Base-by-base conservation (phyloP, 1,284 basidiomycete species). In the Chalciporus sp. region DNA sequence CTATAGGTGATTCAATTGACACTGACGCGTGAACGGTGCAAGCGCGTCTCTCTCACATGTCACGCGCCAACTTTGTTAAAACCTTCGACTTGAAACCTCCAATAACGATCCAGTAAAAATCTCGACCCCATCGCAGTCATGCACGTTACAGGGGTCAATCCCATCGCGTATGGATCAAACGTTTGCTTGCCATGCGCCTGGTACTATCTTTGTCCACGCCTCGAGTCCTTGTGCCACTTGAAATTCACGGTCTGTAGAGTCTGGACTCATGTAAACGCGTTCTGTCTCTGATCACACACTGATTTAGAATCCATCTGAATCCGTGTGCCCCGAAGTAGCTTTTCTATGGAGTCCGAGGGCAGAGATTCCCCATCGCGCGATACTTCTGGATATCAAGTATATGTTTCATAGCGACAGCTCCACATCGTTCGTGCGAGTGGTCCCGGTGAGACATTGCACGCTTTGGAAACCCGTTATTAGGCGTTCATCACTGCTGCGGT, bases 281-380 rank as follows among this genome's bases (percentile, higher is more conserved):
- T 7, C 29, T 31, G 10, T 31, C 10, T 31, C 12, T 14, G 31
- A 61, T 78, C 0, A 71, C 17, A 64, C 42, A 0, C 35, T 80
- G 0, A 72, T 79, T 50, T 70, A 72, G 0, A 58, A 6, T 23
- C 23, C 6, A 23, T 23, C 6, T 23, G 23, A 23, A 23, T 23
- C 3, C 23, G 23, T 23, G 23, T 23, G 6, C 23, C 23, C 23
- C 6, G 23, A 23, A 23, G 23, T 2, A 6, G n/a, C n/a, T n/a
- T n/a, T n/a, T n/a, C n/a, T n/a, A n/a, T n/a, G n/a, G n/a, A n/a
- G n/a, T 79, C 1, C 41, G 65, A n/a, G 58, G 28, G 28, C 7
- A 29, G 8, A 29, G 9, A 12, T 29, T 29, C 31, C 14, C 31
- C 31, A 14, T 14, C 31, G 35, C n/a, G n/a, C 35, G n/a, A 37